Percentiles rank a stretch among this genome's conserved stretches.
These are phyloP conservation scores for Boletus vinaceobasis DNA, from an alignment of 768 basidiomycete species.

Conservation along the genomic window DNA sequence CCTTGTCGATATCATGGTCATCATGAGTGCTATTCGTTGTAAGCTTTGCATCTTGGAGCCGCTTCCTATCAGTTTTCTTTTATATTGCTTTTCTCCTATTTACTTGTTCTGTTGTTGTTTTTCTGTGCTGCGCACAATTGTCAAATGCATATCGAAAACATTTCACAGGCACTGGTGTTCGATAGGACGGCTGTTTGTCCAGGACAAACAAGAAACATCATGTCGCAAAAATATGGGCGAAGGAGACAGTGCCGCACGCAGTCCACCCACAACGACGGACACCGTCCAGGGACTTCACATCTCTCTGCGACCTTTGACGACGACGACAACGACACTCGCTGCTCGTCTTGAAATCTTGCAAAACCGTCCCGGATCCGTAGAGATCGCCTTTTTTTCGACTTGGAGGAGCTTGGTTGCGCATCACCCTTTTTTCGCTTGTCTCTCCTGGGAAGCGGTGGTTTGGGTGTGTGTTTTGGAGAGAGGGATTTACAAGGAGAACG, in stretches of 20 bases:
- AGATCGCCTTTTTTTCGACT: conserved; percentile 46
- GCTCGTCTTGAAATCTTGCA: conserved; percentile 52
- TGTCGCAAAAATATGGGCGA: conserved; percentile 35
- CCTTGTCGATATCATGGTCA: conserved; percentile 1
- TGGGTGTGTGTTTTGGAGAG: background rate
- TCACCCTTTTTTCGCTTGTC: conserved; percentile 1
- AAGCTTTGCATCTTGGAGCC: conserved; percentile 2
- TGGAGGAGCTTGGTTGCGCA: background rate
- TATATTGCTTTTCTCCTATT: background rate
- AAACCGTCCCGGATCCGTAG: conserved; percentile 62
- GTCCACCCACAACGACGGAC: conserved; percentile 23
- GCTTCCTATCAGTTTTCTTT: background rate
- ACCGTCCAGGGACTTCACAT: conserved; percentile 8
- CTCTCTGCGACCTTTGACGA: conserved; percentile 1
- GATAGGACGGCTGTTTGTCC: conserved; percentile 28
- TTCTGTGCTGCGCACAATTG: background rate
- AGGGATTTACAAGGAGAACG: background rate
- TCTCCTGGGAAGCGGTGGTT: background rate
- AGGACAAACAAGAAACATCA: conserved; percentile 35
- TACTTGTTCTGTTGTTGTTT: conserved; percentile 1
- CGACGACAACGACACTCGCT: background rate
- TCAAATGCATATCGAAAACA: background rate
- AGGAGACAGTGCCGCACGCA: conserved; percentile 18
- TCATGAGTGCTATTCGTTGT: conserved; percentile 10
- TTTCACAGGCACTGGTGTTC: background rate